phyloP scores from a whole-genome alignment of 2,329 filamentous ascomycete genomes.

The Fusarium phyllophilum region DNA sequence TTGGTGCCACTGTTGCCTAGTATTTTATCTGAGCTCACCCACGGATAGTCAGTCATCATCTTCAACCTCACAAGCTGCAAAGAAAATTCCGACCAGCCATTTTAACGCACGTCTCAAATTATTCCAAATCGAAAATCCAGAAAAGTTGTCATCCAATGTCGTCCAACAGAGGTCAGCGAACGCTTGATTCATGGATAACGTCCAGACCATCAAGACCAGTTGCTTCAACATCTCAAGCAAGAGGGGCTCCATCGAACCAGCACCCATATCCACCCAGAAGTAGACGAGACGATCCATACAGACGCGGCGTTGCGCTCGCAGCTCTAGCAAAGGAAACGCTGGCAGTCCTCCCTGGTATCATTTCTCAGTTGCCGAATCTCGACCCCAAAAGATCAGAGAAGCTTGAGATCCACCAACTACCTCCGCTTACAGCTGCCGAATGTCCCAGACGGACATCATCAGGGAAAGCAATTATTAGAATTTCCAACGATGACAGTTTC shows the following conservation, averaged over 20 bases:
- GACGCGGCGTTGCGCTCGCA: conserved; percentile 48
- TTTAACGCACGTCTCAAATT: background rate
- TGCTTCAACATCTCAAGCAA: conserved; percentile 7
- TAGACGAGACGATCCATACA: conserved; percentile 28
- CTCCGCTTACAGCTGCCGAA: conserved; percentile 51
- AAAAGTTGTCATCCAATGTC: conserved; percentile 5
- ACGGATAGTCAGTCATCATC: background rate
- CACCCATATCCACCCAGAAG: conserved; percentile 3
- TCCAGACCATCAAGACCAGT: conserved; percentile 14
- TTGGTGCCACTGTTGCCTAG: conserved; percentile 34
- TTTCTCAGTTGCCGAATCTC: conserved; percentile 55
- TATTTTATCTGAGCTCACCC: conserved; percentile 12
- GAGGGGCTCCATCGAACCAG: conserved; percentile 17
- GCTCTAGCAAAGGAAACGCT: conserved; percentile 60
- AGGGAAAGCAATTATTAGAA: conserved; percentile 52
- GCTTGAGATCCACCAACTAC: conserved; percentile 42
- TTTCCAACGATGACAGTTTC: conserved; percentile 67
- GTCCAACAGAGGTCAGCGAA: conserved; percentile 34
- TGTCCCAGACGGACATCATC: conserved; percentile 55
- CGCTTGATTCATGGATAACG: conserved; percentile 45
- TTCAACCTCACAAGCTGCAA: background rate
- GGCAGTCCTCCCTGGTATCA: conserved; percentile 57
- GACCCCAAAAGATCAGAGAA: conserved; percentile 51
- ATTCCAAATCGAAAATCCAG: background rate
- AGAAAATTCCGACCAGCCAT: background rate